Evolutionary conservation across 331 rosid species (phyloP).

Genomic region (Pyrus hybrid): DNA sequence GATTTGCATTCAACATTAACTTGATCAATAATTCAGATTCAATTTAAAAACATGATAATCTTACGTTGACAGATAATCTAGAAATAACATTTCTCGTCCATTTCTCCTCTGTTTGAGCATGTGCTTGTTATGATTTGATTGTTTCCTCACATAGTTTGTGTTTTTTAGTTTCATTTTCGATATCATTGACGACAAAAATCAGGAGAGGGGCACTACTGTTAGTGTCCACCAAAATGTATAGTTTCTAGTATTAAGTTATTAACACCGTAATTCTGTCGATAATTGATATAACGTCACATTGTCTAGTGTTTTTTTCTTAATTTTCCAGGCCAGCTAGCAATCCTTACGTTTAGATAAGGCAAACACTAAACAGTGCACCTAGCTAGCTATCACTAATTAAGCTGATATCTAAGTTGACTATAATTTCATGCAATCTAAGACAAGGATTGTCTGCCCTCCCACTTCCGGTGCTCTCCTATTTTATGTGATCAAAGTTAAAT

Average conservation of each 20-base stretch:
- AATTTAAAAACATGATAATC: too few species aligned
- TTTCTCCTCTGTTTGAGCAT: not conserved
- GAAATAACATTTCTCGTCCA: not conserved
- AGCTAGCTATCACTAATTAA: not conserved
- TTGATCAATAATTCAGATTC: not conserved
- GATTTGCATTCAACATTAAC: not conserved
- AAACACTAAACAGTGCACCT: not conserved
- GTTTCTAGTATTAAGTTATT: not conserved
- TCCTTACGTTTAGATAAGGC: not conserved
- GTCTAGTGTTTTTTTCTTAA: not conserved
- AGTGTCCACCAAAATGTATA: not conserved
- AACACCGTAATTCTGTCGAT: not conserved
- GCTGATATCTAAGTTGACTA: not conserved
- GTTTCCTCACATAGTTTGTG: not conserved
- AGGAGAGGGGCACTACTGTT: not conserved
- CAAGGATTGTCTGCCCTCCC: too few species aligned
- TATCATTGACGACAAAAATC: not conserved
- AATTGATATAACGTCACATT: not conserved
- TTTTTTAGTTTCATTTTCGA: too few species aligned
- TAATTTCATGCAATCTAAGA: slow-evolving; percentile 14
- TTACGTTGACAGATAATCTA: not conserved
- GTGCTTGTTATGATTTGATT: not conserved
- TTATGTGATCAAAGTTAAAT: too few species aligned
- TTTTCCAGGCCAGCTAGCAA: not conserved
- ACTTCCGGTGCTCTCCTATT: too few species aligned